Evolutionary conservation across 1,284 basidiomycete species (phyloP).

Genomic region (Sparassis latifolia): DNA sequence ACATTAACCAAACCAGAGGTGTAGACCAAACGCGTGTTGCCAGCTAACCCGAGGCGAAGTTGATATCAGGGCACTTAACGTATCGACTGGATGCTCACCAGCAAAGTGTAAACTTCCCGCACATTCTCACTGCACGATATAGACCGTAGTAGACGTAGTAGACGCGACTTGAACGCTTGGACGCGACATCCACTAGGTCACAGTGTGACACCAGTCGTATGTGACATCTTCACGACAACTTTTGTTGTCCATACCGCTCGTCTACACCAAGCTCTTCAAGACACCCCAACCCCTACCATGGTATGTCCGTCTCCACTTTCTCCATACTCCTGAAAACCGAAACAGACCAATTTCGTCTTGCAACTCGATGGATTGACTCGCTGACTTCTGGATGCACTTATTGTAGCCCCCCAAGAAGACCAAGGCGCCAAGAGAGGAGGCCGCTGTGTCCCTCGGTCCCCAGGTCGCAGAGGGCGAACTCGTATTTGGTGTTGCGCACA

Average conservation of each 20-base stretch:
- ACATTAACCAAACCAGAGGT: too few relatives aligned
- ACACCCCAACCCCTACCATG: conserved; percentile 19
- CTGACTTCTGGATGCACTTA: conserved; percentile 34
- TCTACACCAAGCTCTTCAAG: conserved; percentile 11
- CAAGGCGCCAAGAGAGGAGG: conserved; percentile 74
- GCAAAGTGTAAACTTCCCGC: too few relatives aligned
- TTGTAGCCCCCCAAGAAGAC: conserved; percentile 72
- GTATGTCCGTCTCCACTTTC: conserved; percentile 8
- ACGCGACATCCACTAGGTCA: too few relatives aligned
- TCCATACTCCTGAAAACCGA: neutral
- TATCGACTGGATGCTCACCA: too few relatives aligned
- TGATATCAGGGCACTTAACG: too few relatives aligned
- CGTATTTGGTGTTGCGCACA: conserved; percentile 95
- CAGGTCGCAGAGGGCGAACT: conserved; percentile 93
- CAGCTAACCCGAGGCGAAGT: too few relatives aligned
- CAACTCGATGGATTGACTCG: conserved; percentile 31
- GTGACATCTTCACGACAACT: neutral
- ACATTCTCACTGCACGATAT: too few relatives aligned
- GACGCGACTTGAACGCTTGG: too few relatives aligned
- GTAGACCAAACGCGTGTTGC: too few relatives aligned
- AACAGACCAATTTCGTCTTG: neutral
- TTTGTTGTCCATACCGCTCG: conserved; percentile 3
- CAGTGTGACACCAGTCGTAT: neutral
- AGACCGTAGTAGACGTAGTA: too few relatives aligned
- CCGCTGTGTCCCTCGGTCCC: conserved; percentile 84